Conservation (phyloP, 768 basidiomycete species). For the Phylloporus sp. region DNA sequence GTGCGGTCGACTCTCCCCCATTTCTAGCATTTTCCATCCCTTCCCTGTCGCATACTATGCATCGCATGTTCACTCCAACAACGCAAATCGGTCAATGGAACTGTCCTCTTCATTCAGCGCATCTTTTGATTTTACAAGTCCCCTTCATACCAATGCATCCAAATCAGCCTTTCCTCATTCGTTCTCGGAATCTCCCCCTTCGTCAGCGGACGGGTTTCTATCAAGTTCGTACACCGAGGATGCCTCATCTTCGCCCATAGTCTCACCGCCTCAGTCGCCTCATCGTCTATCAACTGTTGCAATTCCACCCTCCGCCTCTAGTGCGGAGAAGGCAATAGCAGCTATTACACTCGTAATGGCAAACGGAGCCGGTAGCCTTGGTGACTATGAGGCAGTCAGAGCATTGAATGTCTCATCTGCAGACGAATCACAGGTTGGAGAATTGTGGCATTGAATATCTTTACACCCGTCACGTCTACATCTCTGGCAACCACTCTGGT, state of each 20-base stretch:
- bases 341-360: slow-evolving; percentile 57
- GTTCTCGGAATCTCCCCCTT: slow-evolving; percentile 15
- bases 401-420: slow-evolving; percentile 30
- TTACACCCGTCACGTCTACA: neutral
- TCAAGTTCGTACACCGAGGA: slow-evolving; percentile 4
- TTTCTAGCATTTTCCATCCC: slow-evolving; percentile 18
- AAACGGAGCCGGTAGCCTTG: slow-evolving; percentile 56
- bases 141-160: slow-evolving; percentile 27
- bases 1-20: slow-evolving; percentile 22
- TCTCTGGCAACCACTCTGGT: slow-evolving; percentile 1
- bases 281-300: slow-evolving; percentile 1
- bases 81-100: slow-evolving; percentile 12
- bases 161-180: slow-evolving; percentile 16
- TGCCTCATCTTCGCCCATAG: slow-evolving; percentile 7
- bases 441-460: slow-evolving; percentile 47
- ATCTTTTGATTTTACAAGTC: slow-evolving; percentile 23
- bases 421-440: slow-evolving; percentile 49
- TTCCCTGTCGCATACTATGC: slow-evolving; percentile 8
- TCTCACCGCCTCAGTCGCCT: slow-evolving; percentile 14
- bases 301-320: slow-evolving; percentile 33
- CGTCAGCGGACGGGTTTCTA: slow-evolving; percentile 5
- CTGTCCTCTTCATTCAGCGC: slow-evolving; percentile 20
- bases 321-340: slow-evolving; percentile 55
- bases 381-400: slow-evolving; percentile 50
- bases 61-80: slow-evolving; percentile 13